Evolutionary conservation across 2,329 filamentous ascomycete genomes (phyloP).

Genomic region (Madurella fahalii): DNA sequence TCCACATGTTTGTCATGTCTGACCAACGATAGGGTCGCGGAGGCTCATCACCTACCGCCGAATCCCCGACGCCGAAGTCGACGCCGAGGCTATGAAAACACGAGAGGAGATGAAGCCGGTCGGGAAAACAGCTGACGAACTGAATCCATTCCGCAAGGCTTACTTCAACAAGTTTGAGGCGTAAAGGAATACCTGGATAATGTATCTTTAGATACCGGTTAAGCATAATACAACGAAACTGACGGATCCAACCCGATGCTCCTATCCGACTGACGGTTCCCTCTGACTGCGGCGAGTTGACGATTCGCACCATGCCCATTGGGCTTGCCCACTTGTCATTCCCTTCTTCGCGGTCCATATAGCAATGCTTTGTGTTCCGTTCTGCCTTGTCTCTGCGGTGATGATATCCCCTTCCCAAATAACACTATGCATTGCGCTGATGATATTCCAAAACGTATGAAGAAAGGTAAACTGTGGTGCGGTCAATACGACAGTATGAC

Average conservation of each 20-base stretch:
- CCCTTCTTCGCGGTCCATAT: neutral
- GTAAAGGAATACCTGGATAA: neutral
- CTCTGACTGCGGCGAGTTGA: neutral
- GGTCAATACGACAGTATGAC: neutral
- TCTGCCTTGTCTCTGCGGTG: neutral
- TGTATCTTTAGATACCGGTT: slow-evolving; percentile 8
- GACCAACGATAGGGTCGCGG: slow-evolving; percentile 64
- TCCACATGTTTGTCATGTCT: slow-evolving; percentile 5
- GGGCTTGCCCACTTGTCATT: neutral
- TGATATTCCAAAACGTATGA: neutral
- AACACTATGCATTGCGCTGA: neutral
- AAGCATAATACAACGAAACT: slow-evolving; percentile 9
- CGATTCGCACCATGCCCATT: neutral
- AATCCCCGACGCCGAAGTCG: slow-evolving; percentile 56
- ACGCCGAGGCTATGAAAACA: slow-evolving; percentile 37
- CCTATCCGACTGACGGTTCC: neutral
- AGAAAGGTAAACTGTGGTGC: neutral
- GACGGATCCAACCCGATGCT: neutral
- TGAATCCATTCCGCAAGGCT: slow-evolving; percentile 57
- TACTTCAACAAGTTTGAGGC: slow-evolving; percentile 55
- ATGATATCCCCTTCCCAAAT: neutral
- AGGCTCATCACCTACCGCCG: slow-evolving; percentile 82
- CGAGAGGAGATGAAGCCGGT: slow-evolving; percentile 29
- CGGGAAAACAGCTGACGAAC: slow-evolving; percentile 53
- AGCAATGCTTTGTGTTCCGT: neutral